Evolutionary conservation across 345 rosid species (phyloP), one percentile per base, ranked within the genome.

Genomic region (Rhizophora apiculata): DNA sequence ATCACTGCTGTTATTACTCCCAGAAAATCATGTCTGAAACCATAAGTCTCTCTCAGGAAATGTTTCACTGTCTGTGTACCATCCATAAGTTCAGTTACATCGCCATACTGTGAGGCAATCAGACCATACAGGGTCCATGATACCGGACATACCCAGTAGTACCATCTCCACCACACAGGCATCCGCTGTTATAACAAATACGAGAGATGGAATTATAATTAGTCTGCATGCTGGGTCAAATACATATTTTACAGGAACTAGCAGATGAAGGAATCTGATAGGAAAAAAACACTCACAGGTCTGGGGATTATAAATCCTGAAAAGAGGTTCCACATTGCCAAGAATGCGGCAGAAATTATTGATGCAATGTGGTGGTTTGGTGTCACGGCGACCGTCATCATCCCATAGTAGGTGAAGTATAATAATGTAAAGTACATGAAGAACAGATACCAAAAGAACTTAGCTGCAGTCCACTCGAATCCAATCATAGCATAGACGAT

Each of bases 361-460:
- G 85, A 57, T 10, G 91, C 83, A 20, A 85, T 75, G 82, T 83
- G 84, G 77, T 77, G 80, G 64, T 87, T 87, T 4, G 92, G 92
- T 3, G 96, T 84, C 76, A 83, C 63, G 6, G 91, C 88, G 2
- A 86, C 88, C 2, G 86, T 65, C 92, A 85, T 89, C 92, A 86
- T 87, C 8, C 92, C 96, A 7, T 83, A 86, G 72, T 66, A 86
- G 74, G 92, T 89, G 88, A 83, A 87, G 78, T 85, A 86, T 19
- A 86, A 57, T 19, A 87, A 68, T 7, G 89, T 83, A 72, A 82
- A 80, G 82, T 59, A 83, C 83, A 85, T 82, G 46, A 82, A 86
- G 81, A 84, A 89, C 24, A 84, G 59, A 26, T 86, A 87, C 93
- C 93, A 88, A 36, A 86, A 74, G 77, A 85, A 89, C 63, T 88